A percentile compares a stretch with the other conserved stretches of the same genome.
These are phyloP conservation scores for Arthrinium puccinioides DNA, from an alignment of 2,329 filamentous ascomycete genomes.

Conservation along the genomic window DNA sequence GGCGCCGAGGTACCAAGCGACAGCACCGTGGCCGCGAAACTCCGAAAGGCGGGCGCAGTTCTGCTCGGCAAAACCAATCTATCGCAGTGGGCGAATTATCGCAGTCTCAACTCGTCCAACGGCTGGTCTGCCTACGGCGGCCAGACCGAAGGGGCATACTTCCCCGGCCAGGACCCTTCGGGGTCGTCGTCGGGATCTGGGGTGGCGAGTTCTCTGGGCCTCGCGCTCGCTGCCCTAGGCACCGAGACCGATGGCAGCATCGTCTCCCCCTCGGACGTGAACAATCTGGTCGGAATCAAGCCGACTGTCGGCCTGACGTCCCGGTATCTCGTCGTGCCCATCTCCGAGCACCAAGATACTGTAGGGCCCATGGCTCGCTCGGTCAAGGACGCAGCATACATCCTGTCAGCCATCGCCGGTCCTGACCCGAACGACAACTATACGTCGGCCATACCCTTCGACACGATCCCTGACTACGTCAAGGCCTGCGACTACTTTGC, in stretches of 20 bases:
- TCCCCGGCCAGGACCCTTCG: conserved; percentile 51
- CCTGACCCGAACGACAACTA: conserved; percentile 55
- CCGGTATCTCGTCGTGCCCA: conserved; percentile 56
- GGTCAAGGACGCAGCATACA: conserved; percentile 56
- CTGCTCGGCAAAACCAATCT: conserved; percentile 61
- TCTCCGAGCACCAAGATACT: conserved; percentile 57
- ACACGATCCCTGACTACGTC: conserved; percentile 51
- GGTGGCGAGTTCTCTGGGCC: conserved; percentile 50
- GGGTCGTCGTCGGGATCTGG: conserved; percentile 57
- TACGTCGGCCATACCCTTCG: conserved; percentile 51
- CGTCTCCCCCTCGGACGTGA: conserved; percentile 41
- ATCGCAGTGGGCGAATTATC: conserved; percentile 57
- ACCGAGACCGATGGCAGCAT: conserved; percentile 60
- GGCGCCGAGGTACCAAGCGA: conserved; percentile 51
- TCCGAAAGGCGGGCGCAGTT: conserved; percentile 53
- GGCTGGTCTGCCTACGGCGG: conserved; percentile 61
- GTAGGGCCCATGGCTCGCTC: conserved; percentile 59
- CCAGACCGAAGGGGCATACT: conserved; percentile 55
- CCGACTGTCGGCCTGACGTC: conserved; percentile 60
- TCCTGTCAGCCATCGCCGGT: conserved; percentile 57
- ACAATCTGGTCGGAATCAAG: conserved; percentile 61
- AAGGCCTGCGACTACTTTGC: conserved; percentile 45
- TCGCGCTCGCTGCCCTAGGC: conserved; percentile 51
- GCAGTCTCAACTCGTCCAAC: conserved; percentile 48
- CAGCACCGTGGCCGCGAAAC: conserved; percentile 49